These are phyloP conservation scores for Backusella macrospora DNA, from an alignment of 192 early-diverging fungal species.

Conservation along the genomic window DNA sequence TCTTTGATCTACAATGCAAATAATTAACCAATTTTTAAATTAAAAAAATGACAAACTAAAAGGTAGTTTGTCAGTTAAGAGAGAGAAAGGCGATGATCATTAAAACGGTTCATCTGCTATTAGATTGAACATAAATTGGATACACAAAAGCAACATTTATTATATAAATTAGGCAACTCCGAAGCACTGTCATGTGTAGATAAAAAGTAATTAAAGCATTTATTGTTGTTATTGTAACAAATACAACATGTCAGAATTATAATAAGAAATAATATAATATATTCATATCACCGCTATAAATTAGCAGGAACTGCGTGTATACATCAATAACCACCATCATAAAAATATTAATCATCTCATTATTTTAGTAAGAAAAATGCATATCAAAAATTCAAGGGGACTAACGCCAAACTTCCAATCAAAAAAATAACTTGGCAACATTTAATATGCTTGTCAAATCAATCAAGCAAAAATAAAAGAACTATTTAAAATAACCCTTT, in stretches of 20 bases:
- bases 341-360: no score
- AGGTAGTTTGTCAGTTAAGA: no score
- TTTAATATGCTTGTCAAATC: neutral
- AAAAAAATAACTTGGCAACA: neutral
- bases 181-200: neutral
- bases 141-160: neutral
- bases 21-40: no score
- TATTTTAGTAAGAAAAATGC: no score
- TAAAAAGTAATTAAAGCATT: neutral
- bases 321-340: no score
- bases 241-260: neutral
- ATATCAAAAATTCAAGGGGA: no score
- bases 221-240: neutral
- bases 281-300: neutral
- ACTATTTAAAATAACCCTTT: neutral
- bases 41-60: no score
- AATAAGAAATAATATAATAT: neutral
- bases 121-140: neutral
- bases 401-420: neutral
- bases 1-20: no score
- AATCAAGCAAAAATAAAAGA: no score
- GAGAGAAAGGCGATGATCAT: no score
- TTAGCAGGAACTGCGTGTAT: no score
- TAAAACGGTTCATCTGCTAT: neutral
- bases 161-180: neutral